These are phyloP conservation scores for Naegleria fowleri DNA, from an alignment of 208 protist genomes.

Conservation along the genomic window DNA sequence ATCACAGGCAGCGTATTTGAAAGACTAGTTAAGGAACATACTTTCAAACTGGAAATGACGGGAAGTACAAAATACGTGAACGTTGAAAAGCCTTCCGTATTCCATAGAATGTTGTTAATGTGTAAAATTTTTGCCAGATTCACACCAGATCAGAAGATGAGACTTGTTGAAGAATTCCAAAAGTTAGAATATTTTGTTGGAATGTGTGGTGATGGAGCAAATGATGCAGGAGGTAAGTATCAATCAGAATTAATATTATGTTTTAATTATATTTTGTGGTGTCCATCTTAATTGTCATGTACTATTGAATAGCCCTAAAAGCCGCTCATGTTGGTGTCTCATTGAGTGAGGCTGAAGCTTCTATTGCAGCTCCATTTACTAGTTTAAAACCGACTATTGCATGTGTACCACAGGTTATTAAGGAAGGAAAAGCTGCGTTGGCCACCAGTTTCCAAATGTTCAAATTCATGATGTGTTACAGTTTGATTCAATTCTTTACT, in stretches of 20 bases:
- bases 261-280: not conserved
- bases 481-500: slow-evolving; percentile 36
- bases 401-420: slow-evolving; percentile 20
- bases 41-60: not conserved
- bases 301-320: slow-evolving; percentile 15
- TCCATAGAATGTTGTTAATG: not conserved
- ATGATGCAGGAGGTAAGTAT: slow-evolving; percentile 21
- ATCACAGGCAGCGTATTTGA: not conserved
- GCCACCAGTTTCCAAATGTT: slow-evolving; percentile 38
- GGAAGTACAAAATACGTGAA: not conserved
- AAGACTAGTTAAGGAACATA: not conserved
- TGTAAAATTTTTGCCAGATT: slow-evolving; percentile 27
- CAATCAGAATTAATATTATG: not conserved
- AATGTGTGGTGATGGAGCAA: slow-evolving; percentile 44
- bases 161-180: slow-evolving; percentile 24
- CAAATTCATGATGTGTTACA: slow-evolving; percentile 36
- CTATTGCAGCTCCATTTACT: slow-evolving; percentile 40
- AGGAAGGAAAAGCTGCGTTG: slow-evolving; percentile 32
- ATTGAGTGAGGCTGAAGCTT: slow-evolving; percentile 37
- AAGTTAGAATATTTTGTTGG: slow-evolving; percentile 33
- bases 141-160: slow-evolving; percentile 36
- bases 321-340: slow-evolving; percentile 36
- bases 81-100: not conserved
- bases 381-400: slow-evolving; percentile 18
- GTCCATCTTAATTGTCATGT: too few relatives aligned